These are phyloP conservation scores for Bassia scoparia DNA, from an alignment of 148 eudicot species.

Conservation along the genomic window DNA sequence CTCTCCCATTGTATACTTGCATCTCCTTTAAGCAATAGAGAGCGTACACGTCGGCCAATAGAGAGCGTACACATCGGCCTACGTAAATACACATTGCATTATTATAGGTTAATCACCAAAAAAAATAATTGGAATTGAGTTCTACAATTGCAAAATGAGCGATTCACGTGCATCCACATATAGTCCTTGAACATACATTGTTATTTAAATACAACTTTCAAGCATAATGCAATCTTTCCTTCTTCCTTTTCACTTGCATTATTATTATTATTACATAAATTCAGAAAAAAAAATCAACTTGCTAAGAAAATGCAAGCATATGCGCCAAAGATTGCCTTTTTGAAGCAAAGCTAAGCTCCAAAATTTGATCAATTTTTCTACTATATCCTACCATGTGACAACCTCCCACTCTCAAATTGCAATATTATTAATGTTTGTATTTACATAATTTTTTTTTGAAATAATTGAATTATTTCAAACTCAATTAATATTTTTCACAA, in stretches of 20 bases:
- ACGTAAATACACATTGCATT: slow-evolving; percentile 7
- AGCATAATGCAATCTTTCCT: slow-evolving; percentile 5
- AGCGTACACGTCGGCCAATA: slow-evolving; percentile 13
- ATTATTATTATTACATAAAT: too few species aligned
- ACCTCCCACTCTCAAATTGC: slow-evolving; percentile 11
- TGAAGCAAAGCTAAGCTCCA: background rate
- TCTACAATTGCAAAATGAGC: slow-evolving; percentile 15
- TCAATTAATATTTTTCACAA: slow-evolving; percentile 7
- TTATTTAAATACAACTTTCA: slow-evolving; percentile 3
- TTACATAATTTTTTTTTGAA: slow-evolving; percentile 8
- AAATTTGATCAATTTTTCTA: background rate
- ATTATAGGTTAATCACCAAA: slow-evolving; percentile 15
- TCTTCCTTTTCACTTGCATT: background rate
- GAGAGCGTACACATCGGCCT: background rate
- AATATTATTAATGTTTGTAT: slow-evolving; percentile 8
- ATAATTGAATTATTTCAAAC: slow-evolving; percentile 18
- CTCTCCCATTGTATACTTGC: background rate
- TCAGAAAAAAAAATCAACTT: too few species aligned
- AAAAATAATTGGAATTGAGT: background rate
- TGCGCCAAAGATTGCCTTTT: slow-evolving; percentile 30
- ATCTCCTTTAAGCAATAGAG: slow-evolving; percentile 3
- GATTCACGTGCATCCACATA: slow-evolving; percentile 34
- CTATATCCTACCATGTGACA: slow-evolving; percentile 21
- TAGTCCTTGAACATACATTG: slow-evolving; percentile 21
- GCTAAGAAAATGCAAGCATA: too few species aligned